phyloP scores from a whole-genome alignment of 345 rosid genomes.

The Salix suchowensis region DNA sequence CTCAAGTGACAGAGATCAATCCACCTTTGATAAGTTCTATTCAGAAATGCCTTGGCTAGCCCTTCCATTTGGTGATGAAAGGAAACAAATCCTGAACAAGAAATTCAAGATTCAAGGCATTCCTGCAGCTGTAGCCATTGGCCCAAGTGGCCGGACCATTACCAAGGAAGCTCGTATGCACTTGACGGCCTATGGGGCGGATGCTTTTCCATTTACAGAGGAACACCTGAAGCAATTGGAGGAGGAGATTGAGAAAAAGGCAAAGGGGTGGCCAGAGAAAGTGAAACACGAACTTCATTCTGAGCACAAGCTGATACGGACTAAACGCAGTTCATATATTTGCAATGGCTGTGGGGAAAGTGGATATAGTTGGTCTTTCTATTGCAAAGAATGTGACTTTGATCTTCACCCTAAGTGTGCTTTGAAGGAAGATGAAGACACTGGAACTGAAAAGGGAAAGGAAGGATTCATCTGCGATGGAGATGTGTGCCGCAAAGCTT shows the following conservation, averaged over 20 bases:
- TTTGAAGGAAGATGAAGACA: neutral
- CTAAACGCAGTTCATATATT: neutral
- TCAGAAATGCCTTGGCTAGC: constrained; percentile 71
- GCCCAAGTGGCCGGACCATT: constrained; percentile 47
- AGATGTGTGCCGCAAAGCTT: constrained; percentile 8
- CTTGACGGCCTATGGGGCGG: constrained; percentile 37
- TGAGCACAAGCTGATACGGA: constrained; percentile 4
- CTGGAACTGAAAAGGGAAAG: neutral
- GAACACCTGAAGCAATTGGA: constrained; percentile 46
- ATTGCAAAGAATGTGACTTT: constrained; percentile 9
- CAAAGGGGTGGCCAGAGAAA: constrained; percentile 16
- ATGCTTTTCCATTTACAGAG: constrained; percentile 65
- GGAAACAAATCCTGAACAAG: constrained; percentile 38
- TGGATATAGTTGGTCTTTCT: constrained; percentile 7
- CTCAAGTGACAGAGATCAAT: constrained; percentile 54
- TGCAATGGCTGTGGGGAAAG: constrained; percentile 1
- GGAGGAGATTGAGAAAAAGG: constrained; percentile 5
- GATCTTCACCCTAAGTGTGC: constrained; percentile 25
- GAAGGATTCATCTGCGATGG: constrained; percentile 1
- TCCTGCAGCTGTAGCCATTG: constrained; percentile 49
- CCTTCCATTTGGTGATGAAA: constrained; percentile 59
- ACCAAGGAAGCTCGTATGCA: constrained; percentile 44
- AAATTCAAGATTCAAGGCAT: constrained; percentile 58
- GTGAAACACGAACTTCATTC: constrained; percentile 8
- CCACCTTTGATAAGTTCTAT: constrained; percentile 45